phyloP scores from a whole-genome alignment of 2,329 filamentous ascomycete genomes.

The Fusarium torreyae region DNA sequence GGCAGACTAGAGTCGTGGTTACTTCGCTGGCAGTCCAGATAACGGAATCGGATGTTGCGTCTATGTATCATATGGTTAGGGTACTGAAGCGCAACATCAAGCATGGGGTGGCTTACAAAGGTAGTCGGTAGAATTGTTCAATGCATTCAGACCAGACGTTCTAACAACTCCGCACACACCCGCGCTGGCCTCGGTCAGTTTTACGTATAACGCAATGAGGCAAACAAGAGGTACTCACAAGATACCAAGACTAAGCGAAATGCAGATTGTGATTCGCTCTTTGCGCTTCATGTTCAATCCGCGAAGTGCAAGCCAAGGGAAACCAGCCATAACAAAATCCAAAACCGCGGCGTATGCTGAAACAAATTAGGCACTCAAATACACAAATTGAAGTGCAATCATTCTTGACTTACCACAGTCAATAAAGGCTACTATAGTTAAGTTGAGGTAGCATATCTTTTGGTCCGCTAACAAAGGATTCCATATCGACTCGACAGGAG shows the following conservation, averaged over 20 bases:
- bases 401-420: neutral
- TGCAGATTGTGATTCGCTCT: neutral
- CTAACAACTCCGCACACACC: conserved; percentile 5
- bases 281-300: conserved; percentile 12
- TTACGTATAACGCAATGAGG: fast-evolving
- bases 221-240: neutral
- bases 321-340: conserved; percentile 7
- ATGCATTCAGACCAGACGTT: neutral
- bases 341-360: conserved; percentile 2
- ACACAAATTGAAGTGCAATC: too few species aligned
- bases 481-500: conserved; percentile 3
- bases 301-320: conserved; percentile 5
- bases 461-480: neutral
- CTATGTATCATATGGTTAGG: neutral
- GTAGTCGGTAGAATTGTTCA: conserved; percentile 3
- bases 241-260: conserved; percentile 1
- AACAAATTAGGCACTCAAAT: too few species aligned
- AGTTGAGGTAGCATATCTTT: neutral
- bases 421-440: neutral
- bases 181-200: neutral
- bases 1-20: conserved; percentile 10
- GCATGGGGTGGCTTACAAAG: neutral
- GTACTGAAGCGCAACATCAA: too few species aligned
- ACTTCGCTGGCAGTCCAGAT: conserved; percentile 15
- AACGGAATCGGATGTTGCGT: conserved; percentile 5